Percentiles rank a stretch among this genome's conserved stretches.
Conservation (phyloP, 108 stramenopile genomes). For the Nitzschia palea region DNA sequence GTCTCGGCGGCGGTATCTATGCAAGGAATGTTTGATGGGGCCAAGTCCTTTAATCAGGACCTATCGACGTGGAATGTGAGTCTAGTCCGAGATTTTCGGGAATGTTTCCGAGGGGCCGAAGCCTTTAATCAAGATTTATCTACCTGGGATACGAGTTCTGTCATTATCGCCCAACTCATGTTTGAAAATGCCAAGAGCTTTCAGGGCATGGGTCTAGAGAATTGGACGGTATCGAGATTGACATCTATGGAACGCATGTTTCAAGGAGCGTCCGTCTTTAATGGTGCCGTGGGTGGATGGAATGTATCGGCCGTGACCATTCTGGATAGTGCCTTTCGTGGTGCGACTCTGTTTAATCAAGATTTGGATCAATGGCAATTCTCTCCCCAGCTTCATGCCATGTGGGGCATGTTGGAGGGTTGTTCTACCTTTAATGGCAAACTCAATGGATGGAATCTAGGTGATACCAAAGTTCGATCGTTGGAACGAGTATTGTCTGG, state of each 20-base stretch:
- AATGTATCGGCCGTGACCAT: constrained; percentile 14
- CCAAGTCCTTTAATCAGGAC: constrained; percentile 27
- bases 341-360: constrained; percentile 29
- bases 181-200: constrained; percentile 7
- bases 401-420: not conserved
- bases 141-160: constrained; percentile 14
- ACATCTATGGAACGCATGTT: constrained; percentile 39
- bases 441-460: not conserved
- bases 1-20: constrained; percentile 25
- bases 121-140: constrained; percentile 34
- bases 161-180: not conserved
- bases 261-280: constrained; percentile 3
- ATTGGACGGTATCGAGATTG: constrained; percentile 34
- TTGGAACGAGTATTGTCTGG: constrained; percentile 15
- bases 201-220: constrained; percentile 6
- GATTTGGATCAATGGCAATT: not conserved
- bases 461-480: not conserved
- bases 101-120: constrained; percentile 34
- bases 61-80: constrained; percentile 37
- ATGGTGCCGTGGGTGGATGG: not conserved
- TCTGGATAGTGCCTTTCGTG: constrained; percentile 19
- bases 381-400: not conserved
- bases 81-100: constrained; percentile 16
- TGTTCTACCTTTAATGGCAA: not conserved
- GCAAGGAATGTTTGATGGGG: constrained; percentile 28